Evolutionary conservation across 257 asterid species (phyloP), one percentile per base, ranked within the genome.

Genomic region (Nicotiana noctiflora): DNA sequence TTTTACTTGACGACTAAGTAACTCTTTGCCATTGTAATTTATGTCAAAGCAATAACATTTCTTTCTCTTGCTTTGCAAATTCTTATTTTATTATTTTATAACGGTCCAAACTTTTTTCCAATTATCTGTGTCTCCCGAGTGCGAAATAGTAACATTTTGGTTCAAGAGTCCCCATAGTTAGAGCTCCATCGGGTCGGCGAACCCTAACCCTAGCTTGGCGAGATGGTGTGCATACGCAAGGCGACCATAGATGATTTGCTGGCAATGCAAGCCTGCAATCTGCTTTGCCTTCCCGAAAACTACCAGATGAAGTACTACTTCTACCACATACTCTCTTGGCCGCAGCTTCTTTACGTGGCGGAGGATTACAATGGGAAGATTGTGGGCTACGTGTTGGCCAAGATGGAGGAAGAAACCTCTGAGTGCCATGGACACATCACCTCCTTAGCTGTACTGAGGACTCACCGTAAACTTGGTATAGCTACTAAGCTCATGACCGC

Each of bases 391-490:
- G 99, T 96, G 52, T 84, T 96, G 67, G 99, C 98, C 18, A 96
- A 96, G 64, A 96, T 96, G 99, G 99, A 96, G 83, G 99, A 96
- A 87, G 99, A 96, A 77, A 87, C 88, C 81, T 80, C 96, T 78
- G 99, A 96, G 88, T 94, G 98, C 85, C 99, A 96, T 81, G 99
- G 99, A 52, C 99, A 96, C 84, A 96, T 96, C 87, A 96, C 99
- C 66, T 96, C 99, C 60, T 97, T 96, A 31, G 99, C 99, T 82
- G 99, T 94, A n/a, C 95, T 96, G 37, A 80, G 99, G 84, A 96
- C 99, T 74, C 99, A 96, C 84, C 92, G 99, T 52, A 96, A 96
- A 84, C 92, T 96, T 67, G 99, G 99, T 79, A 80, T 94, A 51
- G 98, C 98, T 59, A 96, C 99, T 78, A 96, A 96, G 76, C 98